phyloP scores from a whole-genome alignment of 768 basidiomycete species.

The Tylopilus balloui region DNA sequence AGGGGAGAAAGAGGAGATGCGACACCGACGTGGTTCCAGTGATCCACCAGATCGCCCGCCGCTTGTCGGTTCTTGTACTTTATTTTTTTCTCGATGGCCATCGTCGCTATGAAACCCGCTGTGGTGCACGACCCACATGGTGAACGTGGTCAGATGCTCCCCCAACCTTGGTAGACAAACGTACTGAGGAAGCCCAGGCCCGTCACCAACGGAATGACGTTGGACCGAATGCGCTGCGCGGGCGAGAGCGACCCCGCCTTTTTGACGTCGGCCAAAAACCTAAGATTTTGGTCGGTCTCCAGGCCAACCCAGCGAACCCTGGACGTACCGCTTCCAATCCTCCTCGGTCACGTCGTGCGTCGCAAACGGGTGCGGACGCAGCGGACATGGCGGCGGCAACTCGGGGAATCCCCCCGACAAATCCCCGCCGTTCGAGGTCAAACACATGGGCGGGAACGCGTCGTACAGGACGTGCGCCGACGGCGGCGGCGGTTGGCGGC shows the following conservation, averaged over 20 bases:
- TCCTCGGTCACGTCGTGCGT: constrained; percentile 45
- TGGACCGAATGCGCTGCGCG: constrained; percentile 32
- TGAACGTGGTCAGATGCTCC: too few species aligned
- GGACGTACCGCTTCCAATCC: constrained; percentile 46
- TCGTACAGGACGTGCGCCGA: constrained; percentile 10
- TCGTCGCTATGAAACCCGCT: constrained; percentile 21
- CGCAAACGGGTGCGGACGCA: constrained; percentile 45
- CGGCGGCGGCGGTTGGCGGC: constrained; percentile 12
- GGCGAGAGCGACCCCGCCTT: constrained; percentile 32
- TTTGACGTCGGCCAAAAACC: constrained; percentile 38
- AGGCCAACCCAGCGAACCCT: not conserved
- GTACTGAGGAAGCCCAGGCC: constrained; percentile 26
- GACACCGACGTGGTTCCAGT: constrained; percentile 48
- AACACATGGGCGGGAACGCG: constrained; percentile 29
- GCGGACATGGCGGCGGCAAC: constrained; percentile 37
- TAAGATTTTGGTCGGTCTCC: not conserved
- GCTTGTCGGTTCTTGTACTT: constrained; percentile 36
- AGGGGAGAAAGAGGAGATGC: too few species aligned
- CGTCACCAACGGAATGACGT: constrained; percentile 29
- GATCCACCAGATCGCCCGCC: constrained; percentile 40
- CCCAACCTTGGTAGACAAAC: not conserved
- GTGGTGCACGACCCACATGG: too few species aligned
- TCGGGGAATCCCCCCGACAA: constrained; percentile 43
- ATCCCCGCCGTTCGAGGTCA: constrained; percentile 22
- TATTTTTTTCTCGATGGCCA: constrained; percentile 21